Conservation (phyloP, 805 yeast species). For the Ogataea pignaliae region DNA sequence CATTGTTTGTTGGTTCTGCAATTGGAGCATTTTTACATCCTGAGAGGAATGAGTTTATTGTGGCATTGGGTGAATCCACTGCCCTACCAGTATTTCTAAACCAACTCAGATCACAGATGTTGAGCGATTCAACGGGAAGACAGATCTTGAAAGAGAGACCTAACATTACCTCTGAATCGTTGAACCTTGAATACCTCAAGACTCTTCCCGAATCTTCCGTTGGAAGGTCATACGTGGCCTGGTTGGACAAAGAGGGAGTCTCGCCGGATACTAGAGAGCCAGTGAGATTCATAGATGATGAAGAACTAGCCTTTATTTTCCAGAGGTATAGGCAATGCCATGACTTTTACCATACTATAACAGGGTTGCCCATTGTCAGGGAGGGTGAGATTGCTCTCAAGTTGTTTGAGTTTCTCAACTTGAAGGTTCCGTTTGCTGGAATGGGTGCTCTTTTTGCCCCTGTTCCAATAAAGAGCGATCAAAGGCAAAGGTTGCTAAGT, state of each 20-base stretch:
- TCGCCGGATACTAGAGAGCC: constrained; percentile 91
- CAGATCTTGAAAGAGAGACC: constrained; percentile 76
- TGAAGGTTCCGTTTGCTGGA: constrained; percentile 94
- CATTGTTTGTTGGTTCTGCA: constrained; percentile 70
- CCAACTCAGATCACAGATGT: constrained; percentile 65
- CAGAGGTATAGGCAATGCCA: constrained; percentile 95
- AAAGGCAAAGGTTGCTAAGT: constrained; percentile 57
- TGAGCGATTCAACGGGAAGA: constrained; percentile 71
- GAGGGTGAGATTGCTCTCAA: constrained; percentile 97
- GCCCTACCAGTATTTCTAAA: constrained; percentile 68
- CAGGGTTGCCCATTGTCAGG: constrained; percentile 82
- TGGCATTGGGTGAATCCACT: constrained; percentile 86
- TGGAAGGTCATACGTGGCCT: constrained; percentile 73
- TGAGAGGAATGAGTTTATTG: constrained; percentile 68
- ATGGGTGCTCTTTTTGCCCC: constrained; percentile 91
- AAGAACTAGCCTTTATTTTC: constrained; percentile 86
- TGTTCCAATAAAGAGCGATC: constrained; percentile 58
- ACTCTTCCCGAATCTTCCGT: constrained; percentile 62
- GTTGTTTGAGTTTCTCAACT: constrained; percentile 85
- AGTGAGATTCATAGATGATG: constrained; percentile 83
- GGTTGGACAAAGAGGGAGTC: constrained; percentile 85
- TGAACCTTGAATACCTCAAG: constrained; percentile 59
- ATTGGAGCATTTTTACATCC: constrained; percentile 75
- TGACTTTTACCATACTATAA: constrained; percentile 91
- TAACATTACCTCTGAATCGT: constrained; percentile 66